Percentiles rank a stretch among this genome's conserved stretches.
Evolutionary conservation across 1,284 basidiomycete species (phyloP).

Genomic region (Pyrrhoderma lamaoense): DNA sequence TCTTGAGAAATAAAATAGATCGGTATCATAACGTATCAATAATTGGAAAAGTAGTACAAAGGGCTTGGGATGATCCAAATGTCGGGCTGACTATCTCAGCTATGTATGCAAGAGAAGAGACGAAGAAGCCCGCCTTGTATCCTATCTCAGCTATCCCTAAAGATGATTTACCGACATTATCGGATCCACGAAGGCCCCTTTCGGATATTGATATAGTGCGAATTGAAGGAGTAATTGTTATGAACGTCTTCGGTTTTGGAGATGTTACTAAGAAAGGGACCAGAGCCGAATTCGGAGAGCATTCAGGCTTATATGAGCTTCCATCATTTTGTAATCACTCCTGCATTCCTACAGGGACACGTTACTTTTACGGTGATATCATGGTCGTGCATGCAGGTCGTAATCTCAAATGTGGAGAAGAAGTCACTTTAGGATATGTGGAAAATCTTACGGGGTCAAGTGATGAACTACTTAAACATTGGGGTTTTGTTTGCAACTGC

Average conservation of each 20-base stretch:
- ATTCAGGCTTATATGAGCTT: slow-evolving; percentile 4
- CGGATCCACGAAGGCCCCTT: not conserved
- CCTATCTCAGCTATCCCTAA: not conserved
- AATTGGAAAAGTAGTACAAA: not conserved
- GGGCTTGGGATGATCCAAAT: slow-evolving; percentile 8
- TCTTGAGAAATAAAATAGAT: not conserved
- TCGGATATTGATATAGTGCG: slow-evolving; percentile 7
- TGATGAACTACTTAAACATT: not conserved
- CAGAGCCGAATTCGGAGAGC: too few species aligned
- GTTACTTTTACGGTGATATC: slow-evolving; percentile 15
- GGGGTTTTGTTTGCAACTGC: slow-evolving; percentile 3
- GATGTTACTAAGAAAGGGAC: too few species aligned
- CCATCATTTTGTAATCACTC: slow-evolving; percentile 18
- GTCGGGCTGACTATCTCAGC: not conserved
- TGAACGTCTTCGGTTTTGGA: slow-evolving; percentile 11
- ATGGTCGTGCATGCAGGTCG: slow-evolving; percentile 13
- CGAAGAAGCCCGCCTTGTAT: not conserved
- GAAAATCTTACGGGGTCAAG: not conserved
- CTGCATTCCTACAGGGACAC: slow-evolving; percentile 8
- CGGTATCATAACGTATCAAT: not conserved
- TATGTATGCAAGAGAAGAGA: slow-evolving; percentile 3
- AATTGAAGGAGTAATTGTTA: slow-evolving; percentile 4
- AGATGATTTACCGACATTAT: not conserved
- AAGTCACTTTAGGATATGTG: slow-evolving; percentile 14
- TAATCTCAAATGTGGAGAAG: slow-evolving; percentile 10